These are phyloP conservation scores for Pichia nanzhaoensis DNA, from an alignment of 805 yeast genomes.

Conservation along the genomic window DNA sequence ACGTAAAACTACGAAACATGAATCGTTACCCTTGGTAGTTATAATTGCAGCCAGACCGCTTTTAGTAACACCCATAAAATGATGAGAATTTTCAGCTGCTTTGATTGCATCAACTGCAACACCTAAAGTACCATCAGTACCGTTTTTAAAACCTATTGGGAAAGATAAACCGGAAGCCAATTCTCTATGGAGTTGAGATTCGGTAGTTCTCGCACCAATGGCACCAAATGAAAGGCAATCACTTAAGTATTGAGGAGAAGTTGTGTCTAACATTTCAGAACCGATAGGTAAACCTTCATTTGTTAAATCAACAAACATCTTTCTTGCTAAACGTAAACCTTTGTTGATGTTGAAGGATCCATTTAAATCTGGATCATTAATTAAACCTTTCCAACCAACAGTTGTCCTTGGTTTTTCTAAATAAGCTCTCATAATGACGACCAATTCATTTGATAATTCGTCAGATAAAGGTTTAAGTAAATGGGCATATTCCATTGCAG, in stretches of 20 bases:
- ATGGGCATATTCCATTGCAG: conserved; percentile 82
- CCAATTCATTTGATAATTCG: conserved; percentile 68
- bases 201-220: conserved; percentile 98
- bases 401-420: conserved; percentile 98
- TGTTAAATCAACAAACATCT: conserved; percentile 77
- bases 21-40: conserved; percentile 90
- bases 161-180: conserved; percentile 96
- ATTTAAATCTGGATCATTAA: conserved; percentile 94
- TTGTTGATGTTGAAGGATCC: conserved; percentile 90
- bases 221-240: conserved; percentile 94
- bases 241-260: conserved; percentile 90
- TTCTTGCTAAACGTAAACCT: conserved; percentile 83
- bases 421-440: conserved; percentile 93
- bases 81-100: conserved; percentile 89
- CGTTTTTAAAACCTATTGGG: conserved; percentile 98
- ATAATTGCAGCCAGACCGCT: conserved; percentile 96
- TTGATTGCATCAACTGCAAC: conserved; percentile 93
- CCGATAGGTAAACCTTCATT: conserved; percentile 83
- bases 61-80: conserved; percentile 95
- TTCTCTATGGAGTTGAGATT: conserved; percentile 96
- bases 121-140: conserved; percentile 90
- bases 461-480: conserved; percentile 61
- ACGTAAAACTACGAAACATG: conserved; percentile 89
- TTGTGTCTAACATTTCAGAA: conserved; percentile 96
- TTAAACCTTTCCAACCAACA: conserved; percentile 98